Conservation (phyloP, 1,139 yeast species). For the Groenewaldozyma sp. region DNA sequence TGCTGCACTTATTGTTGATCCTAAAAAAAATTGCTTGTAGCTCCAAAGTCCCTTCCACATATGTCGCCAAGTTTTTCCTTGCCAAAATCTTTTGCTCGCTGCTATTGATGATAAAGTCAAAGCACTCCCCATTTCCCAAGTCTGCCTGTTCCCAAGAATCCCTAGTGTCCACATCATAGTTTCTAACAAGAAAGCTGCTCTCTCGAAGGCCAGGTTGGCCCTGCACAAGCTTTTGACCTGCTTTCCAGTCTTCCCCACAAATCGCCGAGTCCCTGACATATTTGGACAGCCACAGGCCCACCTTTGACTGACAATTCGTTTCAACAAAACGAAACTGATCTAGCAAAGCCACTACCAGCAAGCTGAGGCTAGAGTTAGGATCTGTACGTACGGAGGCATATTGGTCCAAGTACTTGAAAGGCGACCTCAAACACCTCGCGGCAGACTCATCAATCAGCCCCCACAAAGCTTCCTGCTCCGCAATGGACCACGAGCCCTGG, state of each 20-base stretch:
- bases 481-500: conserved; percentile 7
- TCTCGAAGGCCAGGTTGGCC: conserved; percentile 5
- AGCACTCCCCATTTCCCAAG: conserved; percentile 17
- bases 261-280: conserved; percentile 28
- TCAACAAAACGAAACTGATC: conserved; percentile 62
- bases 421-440: conserved; percentile 58
- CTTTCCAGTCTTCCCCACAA: conserved; percentile 21
- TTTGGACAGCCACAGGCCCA: conserved; percentile 43
- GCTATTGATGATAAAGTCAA: conserved; percentile 22
- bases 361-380: conserved; percentile 40
- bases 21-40: conserved; percentile 18
- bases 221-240: conserved; percentile 9
- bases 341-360: conserved; percentile 53
- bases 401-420: conserved; percentile 74
- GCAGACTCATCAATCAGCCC: conserved; percentile 63
- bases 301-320: conserved; percentile 24
- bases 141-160: conserved; percentile 1
- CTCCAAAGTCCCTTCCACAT: conserved; percentile 19
- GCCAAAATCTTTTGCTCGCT: conserved; percentile 9
- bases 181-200: conserved; percentile 1
- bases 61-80: conserved; percentile 18
- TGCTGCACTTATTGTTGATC: conserved; percentile 2
- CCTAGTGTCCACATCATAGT: not conserved
- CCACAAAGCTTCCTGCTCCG: conserved; percentile 36
- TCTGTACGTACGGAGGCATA: conserved; percentile 32